phyloP scores from a whole-genome alignment of 2,329 filamentous ascomycete species.

The Tolypocladium ophioglossoides region DNA sequence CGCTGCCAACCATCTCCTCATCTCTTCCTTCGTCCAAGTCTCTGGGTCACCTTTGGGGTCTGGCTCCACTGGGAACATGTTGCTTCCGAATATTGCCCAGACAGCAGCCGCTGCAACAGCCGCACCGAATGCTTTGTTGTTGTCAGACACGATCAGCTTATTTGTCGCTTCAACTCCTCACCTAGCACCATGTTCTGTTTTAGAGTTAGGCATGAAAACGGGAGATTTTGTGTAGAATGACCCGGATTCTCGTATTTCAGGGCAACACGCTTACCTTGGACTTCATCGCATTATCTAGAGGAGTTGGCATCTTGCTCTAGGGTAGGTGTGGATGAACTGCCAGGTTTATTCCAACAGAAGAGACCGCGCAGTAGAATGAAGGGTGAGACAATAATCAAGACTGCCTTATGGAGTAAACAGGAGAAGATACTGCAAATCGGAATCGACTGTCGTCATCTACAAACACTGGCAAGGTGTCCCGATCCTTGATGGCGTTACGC shows the following conservation, averaged over 20 bases:
- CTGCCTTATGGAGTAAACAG: neutral
- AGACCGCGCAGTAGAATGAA: neutral
- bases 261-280: constrained; percentile 44
- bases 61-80: constrained; percentile 64
- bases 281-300: constrained; percentile 56
- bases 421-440: neutral
- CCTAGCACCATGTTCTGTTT: constrained; percentile 58
- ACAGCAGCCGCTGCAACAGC: constrained; percentile 71
- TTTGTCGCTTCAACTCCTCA: constrained; percentile 21
- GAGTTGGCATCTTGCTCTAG: constrained; percentile 50
- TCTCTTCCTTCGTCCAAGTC: constrained; percentile 68
- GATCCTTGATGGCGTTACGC: neutral
- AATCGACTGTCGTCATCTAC: neutral
- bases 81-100: constrained; percentile 77
- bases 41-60: constrained; percentile 69
- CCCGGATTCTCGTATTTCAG: neutral
- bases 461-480: neutral
- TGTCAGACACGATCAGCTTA: neutral
- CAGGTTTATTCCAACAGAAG: neutral
- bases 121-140: constrained; percentile 58
- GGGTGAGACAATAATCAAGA: neutral
- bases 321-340: neutral
- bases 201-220: neutral
- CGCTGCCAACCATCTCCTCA: constrained; percentile 68
- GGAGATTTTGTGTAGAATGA: neutral